A percentile compares a stretch with the other conserved stretches of the same genome.
Evolutionary conservation across 257 asterid species (phyloP).

Genomic region (Salvia splendens): DNA sequence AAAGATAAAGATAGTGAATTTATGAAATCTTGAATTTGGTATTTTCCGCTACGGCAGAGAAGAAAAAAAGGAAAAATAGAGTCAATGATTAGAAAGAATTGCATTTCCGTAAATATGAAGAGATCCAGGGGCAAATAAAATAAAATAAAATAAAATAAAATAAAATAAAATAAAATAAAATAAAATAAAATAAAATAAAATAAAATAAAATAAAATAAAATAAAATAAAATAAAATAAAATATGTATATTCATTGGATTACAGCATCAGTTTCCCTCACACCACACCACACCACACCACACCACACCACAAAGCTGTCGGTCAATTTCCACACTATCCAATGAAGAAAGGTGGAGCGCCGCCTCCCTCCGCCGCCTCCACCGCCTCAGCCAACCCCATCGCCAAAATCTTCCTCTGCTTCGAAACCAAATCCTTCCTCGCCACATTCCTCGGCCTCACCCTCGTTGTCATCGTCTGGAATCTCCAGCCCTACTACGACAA

Average conservation of each 20-base stretch:
- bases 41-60: background rate
- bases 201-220: background rate
- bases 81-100: slow-evolving; percentile 6
- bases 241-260: background rate
- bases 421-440: slow-evolving; percentile 61
- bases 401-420: slow-evolving; percentile 53
- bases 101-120: slow-evolving; percentile 32
- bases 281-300: background rate
- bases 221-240: background rate
- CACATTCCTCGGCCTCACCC: slow-evolving; percentile 53
- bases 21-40: no score
- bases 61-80: background rate
- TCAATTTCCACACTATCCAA: slow-evolving; percentile 29
- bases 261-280: background rate
- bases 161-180: background rate
- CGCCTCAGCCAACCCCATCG: slow-evolving; percentile 35
- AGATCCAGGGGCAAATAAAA: slow-evolving; percentile 38
- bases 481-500: slow-evolving; percentile 66
- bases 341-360: slow-evolving; percentile 54
- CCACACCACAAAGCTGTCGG: slow-evolving; percentile 14
- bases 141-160: background rate
- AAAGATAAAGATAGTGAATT: no score
- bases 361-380: slow-evolving; percentile 37
- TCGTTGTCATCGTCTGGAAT: slow-evolving; percentile 55
- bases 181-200: background rate